Percentiles rank a stretch among this genome's conserved stretches.
These are phyloP conservation scores for Saitozyma sp. DNA, from an alignment of 768 basidiomycete genomes.

Conservation along the genomic window DNA sequence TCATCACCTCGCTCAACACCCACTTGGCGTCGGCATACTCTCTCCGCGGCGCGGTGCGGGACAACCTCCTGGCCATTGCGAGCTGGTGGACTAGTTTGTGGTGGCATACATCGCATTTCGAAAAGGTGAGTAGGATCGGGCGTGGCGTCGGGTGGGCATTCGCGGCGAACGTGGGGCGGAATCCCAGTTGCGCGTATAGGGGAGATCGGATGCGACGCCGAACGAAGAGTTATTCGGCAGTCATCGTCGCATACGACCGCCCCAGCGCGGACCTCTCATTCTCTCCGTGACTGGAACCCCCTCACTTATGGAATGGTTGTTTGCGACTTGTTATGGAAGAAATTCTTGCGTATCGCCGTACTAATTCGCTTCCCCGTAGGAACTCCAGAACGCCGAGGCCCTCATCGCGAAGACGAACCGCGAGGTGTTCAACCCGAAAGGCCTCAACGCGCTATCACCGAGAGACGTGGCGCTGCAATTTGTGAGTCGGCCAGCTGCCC, in stretches of 20 bases:
- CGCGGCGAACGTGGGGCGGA: background rate
- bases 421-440: constrained; percentile 76
- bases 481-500: constrained; percentile 59
- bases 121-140: constrained; percentile 60
- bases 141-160: background rate
- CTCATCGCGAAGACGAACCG: constrained; percentile 70
- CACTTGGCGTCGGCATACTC: constrained; percentile 83
- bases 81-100: constrained; percentile 77
- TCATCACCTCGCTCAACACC: constrained; percentile 87
- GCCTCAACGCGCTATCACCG: constrained; percentile 85
- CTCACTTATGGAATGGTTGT: background rate
- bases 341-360: background rate
- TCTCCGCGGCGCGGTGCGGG: constrained; percentile 66
- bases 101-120: constrained; percentile 73
- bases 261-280: too few species aligned
- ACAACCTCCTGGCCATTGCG: constrained; percentile 75
- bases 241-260: too few species aligned
- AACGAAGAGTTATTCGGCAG: too few species aligned
- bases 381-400: constrained; percentile 68
- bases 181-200: background rate
- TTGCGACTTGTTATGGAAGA: background rate
- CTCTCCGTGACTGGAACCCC: too few species aligned
- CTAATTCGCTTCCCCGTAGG: constrained; percentile 57
- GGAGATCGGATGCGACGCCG: too few species aligned
- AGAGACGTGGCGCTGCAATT: constrained; percentile 82